These are phyloP conservation scores for Aegilops sharonensis DNA, from an alignment of 176 grass and related monocot species.

Conservation along the genomic window DNA sequence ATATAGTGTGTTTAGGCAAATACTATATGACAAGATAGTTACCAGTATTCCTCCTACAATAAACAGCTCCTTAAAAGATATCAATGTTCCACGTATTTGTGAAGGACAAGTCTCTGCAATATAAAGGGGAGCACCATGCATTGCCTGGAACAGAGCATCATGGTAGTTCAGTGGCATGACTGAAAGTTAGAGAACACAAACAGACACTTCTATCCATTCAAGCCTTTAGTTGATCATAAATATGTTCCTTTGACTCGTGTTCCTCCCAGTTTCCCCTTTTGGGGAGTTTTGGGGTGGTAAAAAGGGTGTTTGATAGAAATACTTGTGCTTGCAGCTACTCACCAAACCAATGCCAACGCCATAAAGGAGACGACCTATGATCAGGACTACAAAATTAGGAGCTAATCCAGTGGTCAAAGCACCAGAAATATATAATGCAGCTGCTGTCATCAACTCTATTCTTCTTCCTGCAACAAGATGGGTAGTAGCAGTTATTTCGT, in stretches of 20 bases:
- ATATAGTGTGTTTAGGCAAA: not conserved
- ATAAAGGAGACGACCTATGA: constrained; percentile 78
- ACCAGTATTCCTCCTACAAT: constrained; percentile 98
- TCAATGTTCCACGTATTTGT: constrained; percentile 93
- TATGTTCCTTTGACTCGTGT: constrained; percentile 18
- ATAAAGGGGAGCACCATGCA: constrained; percentile 96
- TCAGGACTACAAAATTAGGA: constrained; percentile 61
- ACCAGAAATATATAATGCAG: constrained; percentile 72
- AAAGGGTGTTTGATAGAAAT: not conserved
- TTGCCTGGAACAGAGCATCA: constrained; percentile 60
- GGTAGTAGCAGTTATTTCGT: constrained; percentile 4
- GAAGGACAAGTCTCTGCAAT: constrained; percentile 93
- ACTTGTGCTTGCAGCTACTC: constrained; percentile 30
- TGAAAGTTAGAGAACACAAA: not conserved
- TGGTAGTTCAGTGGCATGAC: constrained; percentile 21
- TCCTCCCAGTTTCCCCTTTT: not conserved
- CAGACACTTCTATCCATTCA: not conserved
- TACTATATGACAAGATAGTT: constrained; percentile 1
- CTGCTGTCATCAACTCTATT: constrained; percentile 73
- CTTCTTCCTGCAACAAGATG: constrained; percentile 76
- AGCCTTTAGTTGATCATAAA: not conserved
- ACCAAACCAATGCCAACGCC: constrained; percentile 85
- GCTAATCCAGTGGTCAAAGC: constrained; percentile 69
- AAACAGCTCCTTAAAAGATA: constrained; percentile 96
- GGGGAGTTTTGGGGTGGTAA: not conserved